These are phyloP conservation scores for Coccinonectria pachysandricola DNA, from an alignment of 2,329 filamentous ascomycete genomes.

Conservation along the genomic window DNA sequence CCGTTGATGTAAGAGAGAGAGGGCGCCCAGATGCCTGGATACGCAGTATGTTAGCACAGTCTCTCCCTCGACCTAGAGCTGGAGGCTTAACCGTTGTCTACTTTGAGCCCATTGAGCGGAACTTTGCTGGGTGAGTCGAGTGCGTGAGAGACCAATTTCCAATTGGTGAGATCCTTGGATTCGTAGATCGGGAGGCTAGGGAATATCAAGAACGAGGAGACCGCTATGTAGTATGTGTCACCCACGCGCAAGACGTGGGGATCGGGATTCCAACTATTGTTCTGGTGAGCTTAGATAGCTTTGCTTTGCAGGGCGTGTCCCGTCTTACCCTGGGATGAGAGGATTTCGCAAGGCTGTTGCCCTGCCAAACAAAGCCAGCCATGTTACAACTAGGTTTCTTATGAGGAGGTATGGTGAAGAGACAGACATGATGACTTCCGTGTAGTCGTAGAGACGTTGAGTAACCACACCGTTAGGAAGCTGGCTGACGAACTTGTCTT, in stretches of 20 bases:
- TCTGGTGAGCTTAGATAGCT: neutral
- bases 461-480: no score
- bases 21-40: slow-evolving; percentile 5
- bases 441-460: no score
- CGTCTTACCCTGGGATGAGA: neutral
- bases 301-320: neutral
- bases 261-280: slow-evolving; percentile 1
- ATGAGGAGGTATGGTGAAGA: no score
- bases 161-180: slow-evolving; percentile 2
- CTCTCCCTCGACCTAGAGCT: neutral
- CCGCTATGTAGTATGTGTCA: neutral
- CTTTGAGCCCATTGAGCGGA: slow-evolving; percentile 1
- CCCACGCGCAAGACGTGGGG: slow-evolving; percentile 1
- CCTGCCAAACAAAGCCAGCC: neutral
- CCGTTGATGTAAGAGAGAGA: slow-evolving; percentile 5
- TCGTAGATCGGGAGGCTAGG: slow-evolving; percentile 1
- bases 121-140: slow-evolving; percentile 2
- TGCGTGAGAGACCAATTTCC: slow-evolving; percentile 8
- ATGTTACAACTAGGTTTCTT: no score
- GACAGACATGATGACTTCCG: no score
- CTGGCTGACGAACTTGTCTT: no score
- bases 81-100: slow-evolving; percentile 1
- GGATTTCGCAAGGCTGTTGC: neutral
- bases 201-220: slow-evolving; percentile 1
- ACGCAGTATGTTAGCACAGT: neutral